Evolutionary conservation across 2,329 filamentous ascomycete species (phyloP), one percentile per base, ranked within the genome.

Genomic region (Exophiala calicioides): DNA sequence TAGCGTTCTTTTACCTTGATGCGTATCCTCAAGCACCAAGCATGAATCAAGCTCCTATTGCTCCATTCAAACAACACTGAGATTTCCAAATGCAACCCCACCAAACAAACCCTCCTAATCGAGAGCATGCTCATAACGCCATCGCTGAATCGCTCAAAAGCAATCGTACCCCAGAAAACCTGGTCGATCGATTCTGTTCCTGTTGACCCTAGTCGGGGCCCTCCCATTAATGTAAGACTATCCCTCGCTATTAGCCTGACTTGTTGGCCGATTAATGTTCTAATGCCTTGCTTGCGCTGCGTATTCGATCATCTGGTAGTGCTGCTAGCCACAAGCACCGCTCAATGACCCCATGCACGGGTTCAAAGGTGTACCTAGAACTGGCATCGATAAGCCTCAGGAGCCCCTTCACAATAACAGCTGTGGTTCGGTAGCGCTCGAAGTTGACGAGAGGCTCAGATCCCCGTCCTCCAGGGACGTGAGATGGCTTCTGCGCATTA

Each of bases 301-400:
- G 64, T 35, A 84, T 79, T 60, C 81, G 76, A 26, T 76, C 74
- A 53, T 84, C 81, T 15, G 72, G 68, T 32, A 85, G 65, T 33
- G 78, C 78, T 29, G 80, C 76, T 57, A 84, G 73, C 81, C 81
- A 85, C 23, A 85, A 69, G 64, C 81, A 85, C 53, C 77, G 75
- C 62, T 80, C 79, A 51, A 84, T 70, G 24, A 81, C 70, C 47
- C 79, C 77, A 1, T 74, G 73, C 33, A 82, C 71, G 9, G 79
- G 74, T 48, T 75, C 71, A 57, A 84, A 80, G 2, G 63, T 69
- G 60, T 85, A 85, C 59, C 76, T 80, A 8, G 78, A 77, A 61
- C 80, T 83, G 10, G 79, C 79, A 59, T 85, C 81, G 40, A 84
- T 78, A 19, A 85, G 65, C 36, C 81, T 71, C 32, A 85, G 68